Evolutionary conservation across 257 asterid genomes (phyloP).

Genomic region (Forsythia viridissima): DNA sequence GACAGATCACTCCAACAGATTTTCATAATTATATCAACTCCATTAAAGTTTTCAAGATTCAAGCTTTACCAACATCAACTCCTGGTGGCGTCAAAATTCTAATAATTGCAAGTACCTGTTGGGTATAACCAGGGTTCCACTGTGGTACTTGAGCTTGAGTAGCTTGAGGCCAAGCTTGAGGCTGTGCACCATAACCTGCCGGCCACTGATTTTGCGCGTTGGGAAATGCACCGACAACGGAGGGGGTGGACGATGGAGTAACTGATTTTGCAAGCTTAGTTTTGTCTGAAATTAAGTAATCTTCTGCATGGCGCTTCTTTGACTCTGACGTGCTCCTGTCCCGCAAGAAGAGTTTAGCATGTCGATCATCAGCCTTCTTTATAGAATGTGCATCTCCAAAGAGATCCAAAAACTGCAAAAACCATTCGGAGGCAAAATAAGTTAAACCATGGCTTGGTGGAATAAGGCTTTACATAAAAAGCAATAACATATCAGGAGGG

Average conservation of each 20-base stretch:
- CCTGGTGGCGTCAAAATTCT: background rate
- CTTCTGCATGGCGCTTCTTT: slow-evolving; percentile 88
- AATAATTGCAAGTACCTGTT: slow-evolving; percentile 54
- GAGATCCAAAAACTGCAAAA: slow-evolving; percentile 88
- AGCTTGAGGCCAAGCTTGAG: slow-evolving; percentile 93
- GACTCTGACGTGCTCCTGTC: slow-evolving; percentile 79
- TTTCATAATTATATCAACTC: background rate
- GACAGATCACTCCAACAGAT: background rate
- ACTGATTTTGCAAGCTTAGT: slow-evolving; percentile 67
- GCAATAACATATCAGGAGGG: background rate
- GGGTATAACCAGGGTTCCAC: slow-evolving; percentile 81
- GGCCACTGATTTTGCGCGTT: slow-evolving; percentile 77
- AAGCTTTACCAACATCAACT: background rate
- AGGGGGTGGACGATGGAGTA: slow-evolving; percentile 55
- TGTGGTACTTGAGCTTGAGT: slow-evolving; percentile 82
- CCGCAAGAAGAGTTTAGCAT: slow-evolving; percentile 78
- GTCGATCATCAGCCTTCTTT: slow-evolving; percentile 83
- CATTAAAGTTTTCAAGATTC: background rate
- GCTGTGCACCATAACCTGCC: slow-evolving; percentile 77
- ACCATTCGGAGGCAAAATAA: slow-evolving; percentile 14
- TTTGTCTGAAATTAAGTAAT: slow-evolving; percentile 75
- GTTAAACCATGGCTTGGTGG: slow-evolving; percentile 5
- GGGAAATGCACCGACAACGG: slow-evolving; percentile 72
- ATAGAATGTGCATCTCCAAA: slow-evolving; percentile 73
- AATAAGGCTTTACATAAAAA: background rate